Percentiles rank a stretch among this genome's conserved stretches.
These are phyloP conservation scores for Beta corolliflora DNA, from an alignment of 179 eudicot genomes.

Conservation along the genomic window DNA sequence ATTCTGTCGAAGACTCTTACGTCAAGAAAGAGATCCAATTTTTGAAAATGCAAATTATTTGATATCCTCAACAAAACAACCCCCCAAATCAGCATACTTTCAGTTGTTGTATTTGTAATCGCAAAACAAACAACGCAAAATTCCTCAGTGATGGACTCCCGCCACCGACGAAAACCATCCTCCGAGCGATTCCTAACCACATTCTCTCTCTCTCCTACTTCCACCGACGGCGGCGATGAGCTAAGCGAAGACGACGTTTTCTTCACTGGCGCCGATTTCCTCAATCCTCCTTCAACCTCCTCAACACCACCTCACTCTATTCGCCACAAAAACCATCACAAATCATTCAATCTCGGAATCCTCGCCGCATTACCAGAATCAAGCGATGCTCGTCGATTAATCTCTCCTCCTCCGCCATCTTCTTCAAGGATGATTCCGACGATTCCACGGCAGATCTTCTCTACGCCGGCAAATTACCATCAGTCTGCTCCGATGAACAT, in stretches of 20 bases:
- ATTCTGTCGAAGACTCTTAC: too few species aligned
- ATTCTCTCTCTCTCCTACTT: constrained; percentile 18
- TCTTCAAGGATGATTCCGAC: constrained; percentile 28
- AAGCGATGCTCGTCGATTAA: constrained; percentile 6
- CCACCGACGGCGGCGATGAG: constrained; percentile 29
- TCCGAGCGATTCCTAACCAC: constrained; percentile 37
- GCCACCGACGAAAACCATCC: constrained; percentile 32
- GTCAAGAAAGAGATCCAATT: too few species aligned
- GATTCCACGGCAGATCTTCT: constrained; percentile 7
- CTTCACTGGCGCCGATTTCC: constrained; percentile 28
- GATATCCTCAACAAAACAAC: too few species aligned
- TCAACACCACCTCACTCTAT: constrained; percentile 5
- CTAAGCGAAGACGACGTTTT: constrained; percentile 44
- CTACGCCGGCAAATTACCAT: constrained; percentile 20
- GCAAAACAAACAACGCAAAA: neutral
- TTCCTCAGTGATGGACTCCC: constrained; percentile 29
- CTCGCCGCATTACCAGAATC: constrained; percentile 42
- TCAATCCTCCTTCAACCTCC: constrained; percentile 24
- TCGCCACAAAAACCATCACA: constrained; percentile 12
- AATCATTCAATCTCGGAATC: constrained; percentile 31
- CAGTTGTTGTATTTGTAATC: too few species aligned
- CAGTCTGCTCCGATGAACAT: constrained; percentile 47
- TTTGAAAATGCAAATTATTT: too few species aligned
- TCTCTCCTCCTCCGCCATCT: constrained; percentile 13
- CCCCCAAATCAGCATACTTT: too few species aligned